Conservation (phyloP, 2,329 filamentous ascomycete species). For the Claviceps quebecensis region DNA sequence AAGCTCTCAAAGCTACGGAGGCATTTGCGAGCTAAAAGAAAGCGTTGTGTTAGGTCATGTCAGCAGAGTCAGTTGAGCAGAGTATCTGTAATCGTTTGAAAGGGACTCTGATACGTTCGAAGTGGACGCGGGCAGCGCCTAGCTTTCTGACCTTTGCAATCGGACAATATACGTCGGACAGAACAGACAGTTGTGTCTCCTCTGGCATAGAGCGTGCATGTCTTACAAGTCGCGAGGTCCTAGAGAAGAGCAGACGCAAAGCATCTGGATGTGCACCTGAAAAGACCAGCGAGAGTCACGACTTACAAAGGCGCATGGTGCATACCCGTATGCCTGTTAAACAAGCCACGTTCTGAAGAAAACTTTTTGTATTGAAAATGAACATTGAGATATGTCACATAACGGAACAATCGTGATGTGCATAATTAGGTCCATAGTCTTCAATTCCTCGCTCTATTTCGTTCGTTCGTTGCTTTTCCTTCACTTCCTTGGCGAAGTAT, state of each 20-base stretch:
- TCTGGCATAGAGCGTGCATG: neutral
- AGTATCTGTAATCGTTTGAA: neutral
- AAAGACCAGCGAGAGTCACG: too few species aligned
- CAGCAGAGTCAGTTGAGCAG: neutral
- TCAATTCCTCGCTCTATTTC: constrained; percentile 63
- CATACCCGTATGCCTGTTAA: neutral
- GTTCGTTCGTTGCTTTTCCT: constrained; percentile 55
- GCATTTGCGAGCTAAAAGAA: neutral
- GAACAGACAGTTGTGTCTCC: neutral
- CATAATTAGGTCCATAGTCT: constrained; percentile 53
- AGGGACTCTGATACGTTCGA: neutral
- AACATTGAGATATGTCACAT: constrained; percentile 32
- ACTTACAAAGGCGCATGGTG: neutral
- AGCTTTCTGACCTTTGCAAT: neutral
- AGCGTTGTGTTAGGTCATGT: neutral
- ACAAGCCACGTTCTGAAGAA: neutral
- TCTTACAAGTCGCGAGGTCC: too few species aligned
- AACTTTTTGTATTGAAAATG: neutral
- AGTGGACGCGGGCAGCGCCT: neutral
- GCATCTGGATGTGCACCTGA: too few species aligned
- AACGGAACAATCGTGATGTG: constrained; percentile 40
- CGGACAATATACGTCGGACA: neutral
- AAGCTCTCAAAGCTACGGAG: constrained; percentile 50
- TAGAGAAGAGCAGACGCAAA: too few species aligned
- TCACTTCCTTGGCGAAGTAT: constrained; percentile 61